Percentiles rank a stretch among this genome's conserved stretches.
Conservation (phyloP, 179 eudicot genomes). For the Nepenthes alata region DNA sequence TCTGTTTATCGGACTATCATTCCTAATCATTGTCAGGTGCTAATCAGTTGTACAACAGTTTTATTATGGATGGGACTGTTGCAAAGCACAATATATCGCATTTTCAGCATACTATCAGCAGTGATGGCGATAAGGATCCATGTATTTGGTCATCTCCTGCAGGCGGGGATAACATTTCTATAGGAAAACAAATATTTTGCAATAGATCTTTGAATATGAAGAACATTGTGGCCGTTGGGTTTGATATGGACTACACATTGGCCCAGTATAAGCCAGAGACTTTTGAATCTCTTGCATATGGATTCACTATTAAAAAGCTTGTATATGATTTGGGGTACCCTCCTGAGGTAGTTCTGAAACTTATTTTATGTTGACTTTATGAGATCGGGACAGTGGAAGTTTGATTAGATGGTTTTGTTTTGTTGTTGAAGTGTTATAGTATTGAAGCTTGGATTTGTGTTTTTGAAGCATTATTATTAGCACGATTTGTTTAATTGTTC, state of each 20-base stretch:
- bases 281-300: constrained; percentile 89
- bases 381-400: too few species aligned
- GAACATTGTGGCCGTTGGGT: constrained; percentile 85
- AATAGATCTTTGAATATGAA: constrained; percentile 93
- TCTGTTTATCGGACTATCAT: background rate
- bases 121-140: constrained; percentile 26
- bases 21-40: constrained; percentile 26
- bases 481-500: too few species aligned
- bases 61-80: constrained; percentile 45
- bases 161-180: constrained; percentile 40
- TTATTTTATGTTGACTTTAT: background rate
- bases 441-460: too few species aligned
- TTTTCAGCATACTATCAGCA: constrained; percentile 14
- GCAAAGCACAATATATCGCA: constrained; percentile 18
- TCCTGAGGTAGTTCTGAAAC: constrained; percentile 42
- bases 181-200: constrained; percentile 84
- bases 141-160: constrained; percentile 76
- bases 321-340: constrained; percentile 87
- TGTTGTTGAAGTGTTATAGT: too few species aligned
- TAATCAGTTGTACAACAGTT: constrained; percentile 23
- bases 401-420: too few species aligned
- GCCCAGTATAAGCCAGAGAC: constrained; percentile 89
- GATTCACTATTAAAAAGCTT: constrained; percentile 82
- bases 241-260: constrained; percentile 96
- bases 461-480: too few species aligned